Conservation (phyloP, 768 basidiomycete species). For the Termitomyces sp. region DNA sequence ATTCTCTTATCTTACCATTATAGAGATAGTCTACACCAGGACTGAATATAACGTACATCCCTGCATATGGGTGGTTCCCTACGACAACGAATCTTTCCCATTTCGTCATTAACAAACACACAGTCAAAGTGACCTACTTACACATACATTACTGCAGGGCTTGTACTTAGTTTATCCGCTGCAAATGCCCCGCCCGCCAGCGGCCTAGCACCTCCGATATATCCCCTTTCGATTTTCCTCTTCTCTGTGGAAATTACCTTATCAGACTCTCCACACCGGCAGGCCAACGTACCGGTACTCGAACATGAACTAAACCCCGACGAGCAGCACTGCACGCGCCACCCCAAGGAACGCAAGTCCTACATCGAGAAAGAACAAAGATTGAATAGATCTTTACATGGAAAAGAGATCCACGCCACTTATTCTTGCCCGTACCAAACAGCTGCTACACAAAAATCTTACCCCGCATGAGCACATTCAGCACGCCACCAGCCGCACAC, state of each 20-base stretch:
- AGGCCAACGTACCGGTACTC: conserved; percentile 72
- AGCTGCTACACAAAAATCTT: conserved; percentile 58
- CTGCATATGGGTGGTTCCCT: background rate
- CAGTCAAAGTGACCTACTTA: background rate
- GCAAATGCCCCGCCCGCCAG: conserved; percentile 16
- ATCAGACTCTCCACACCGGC: background rate
- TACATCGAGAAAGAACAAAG: conserved; percentile 20
- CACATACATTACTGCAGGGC: background rate
- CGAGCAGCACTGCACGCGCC: conserved; percentile 63
- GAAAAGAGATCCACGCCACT: conserved; percentile 7
- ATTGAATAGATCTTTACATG: background rate
- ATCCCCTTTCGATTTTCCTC: conserved; percentile 69
- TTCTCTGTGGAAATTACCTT: conserved; percentile 38
- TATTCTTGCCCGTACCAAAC: conserved; percentile 63
- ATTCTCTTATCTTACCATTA: background rate
- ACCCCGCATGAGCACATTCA: conserved; percentile 79
- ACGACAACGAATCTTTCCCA: background rate
- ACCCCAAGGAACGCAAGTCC: conserved; percentile 62
- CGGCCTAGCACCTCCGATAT: conserved; percentile 43
- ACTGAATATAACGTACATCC: background rate
- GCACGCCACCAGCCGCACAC: conserved; percentile 74
- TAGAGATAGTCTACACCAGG: background rate
- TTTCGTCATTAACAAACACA: background rate
- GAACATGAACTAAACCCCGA: conserved; percentile 89
- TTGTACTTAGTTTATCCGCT: background rate